phyloP scores from a whole-genome alignment of 164 flowering plant species.

The Echeveria elegans region DNA sequence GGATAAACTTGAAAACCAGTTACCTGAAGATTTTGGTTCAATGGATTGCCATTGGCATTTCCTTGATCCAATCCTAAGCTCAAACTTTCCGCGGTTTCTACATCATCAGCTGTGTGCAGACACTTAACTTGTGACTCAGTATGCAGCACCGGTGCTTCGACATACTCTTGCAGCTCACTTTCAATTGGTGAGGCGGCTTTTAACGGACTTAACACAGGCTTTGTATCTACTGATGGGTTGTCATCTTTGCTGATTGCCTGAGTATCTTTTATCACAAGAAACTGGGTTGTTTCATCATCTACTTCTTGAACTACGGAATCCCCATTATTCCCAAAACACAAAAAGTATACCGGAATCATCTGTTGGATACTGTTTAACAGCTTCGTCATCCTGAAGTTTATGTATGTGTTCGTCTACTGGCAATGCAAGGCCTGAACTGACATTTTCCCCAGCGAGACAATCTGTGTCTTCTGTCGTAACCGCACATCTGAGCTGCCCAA shows the following conservation, averaged over 20 bases:
- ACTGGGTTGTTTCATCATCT: neutral
- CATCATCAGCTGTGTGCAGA: slow-evolving; percentile 1
- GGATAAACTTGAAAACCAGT: slow-evolving; percentile 7
- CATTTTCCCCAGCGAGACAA: slow-evolving; percentile 14
- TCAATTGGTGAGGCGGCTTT: neutral
- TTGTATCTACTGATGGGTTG: neutral
- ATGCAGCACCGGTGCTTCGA: slow-evolving; percentile 17
- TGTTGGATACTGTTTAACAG: neutral
- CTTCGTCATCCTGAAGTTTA: neutral
- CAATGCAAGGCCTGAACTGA: neutral
- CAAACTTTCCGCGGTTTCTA: slow-evolving; percentile 13
- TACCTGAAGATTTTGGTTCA: slow-evolving; percentile 9
- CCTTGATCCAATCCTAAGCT: slow-evolving; percentile 12
- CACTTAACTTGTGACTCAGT: slow-evolving; percentile 11
- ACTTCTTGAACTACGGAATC: neutral
- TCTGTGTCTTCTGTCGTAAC: slow-evolving; percentile 46
- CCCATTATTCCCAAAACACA: neutral
- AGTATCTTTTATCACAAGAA: neutral
- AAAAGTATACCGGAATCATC: neutral
- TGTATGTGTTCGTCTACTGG: neutral
- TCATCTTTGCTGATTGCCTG: neutral
- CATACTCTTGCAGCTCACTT: neutral
- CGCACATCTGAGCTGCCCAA: slow-evolving; percentile 21
- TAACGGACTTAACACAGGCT: neutral
- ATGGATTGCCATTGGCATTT: slow-evolving; percentile 13